phyloP scores from a whole-genome alignment of 1,139 yeast genomes.

The Zygosaccharomyces sapae region DNA sequence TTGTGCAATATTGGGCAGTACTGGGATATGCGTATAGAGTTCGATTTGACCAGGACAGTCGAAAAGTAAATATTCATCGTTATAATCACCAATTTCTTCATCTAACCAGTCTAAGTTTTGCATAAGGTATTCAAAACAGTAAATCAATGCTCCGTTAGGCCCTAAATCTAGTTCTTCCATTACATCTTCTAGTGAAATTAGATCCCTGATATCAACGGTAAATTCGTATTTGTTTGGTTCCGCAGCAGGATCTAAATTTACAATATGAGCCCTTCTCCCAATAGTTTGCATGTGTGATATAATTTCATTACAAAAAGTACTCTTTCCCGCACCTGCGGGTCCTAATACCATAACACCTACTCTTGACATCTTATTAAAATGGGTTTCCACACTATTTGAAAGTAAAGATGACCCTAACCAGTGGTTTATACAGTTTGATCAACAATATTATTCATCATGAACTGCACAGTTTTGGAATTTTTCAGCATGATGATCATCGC shows the following conservation, averaged over 20 bases:
- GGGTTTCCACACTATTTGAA: background rate
- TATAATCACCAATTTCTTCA: conserved; percentile 88
- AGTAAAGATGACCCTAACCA: background rate
- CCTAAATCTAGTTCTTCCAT: conserved; percentile 94
- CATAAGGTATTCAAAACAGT: conserved; percentile 85
- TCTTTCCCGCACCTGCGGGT: conserved; percentile 98
- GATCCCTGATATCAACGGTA: conserved; percentile 86
- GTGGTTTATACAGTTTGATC: background rate
- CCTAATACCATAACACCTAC: conserved; percentile 95
- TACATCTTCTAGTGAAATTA: conserved; percentile 90
- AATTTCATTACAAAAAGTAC: conserved; percentile 85
- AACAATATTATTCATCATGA: background rate
- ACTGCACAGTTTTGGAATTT: background rate
- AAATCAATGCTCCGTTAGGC: conserved; percentile 91
- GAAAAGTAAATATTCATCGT: conserved; percentile 87
- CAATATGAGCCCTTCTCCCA: conserved; percentile 92
- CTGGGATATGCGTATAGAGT: conserved; percentile 90
- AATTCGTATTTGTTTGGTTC: conserved; percentile 89
- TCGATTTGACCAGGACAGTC: conserved; percentile 99
- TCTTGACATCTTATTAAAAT: conserved; percentile 64
- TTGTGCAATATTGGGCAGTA: conserved; percentile 78
- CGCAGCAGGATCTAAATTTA: conserved; percentile 96
- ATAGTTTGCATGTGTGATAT: conserved; percentile 83
- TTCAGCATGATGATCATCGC: conserved; percentile 9
- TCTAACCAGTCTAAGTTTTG: conserved; percentile 95